Base-by-base conservation (phyloP, 495 filamentous ascomycete genomes). In the Aspergillus egyptiacus region DNA sequence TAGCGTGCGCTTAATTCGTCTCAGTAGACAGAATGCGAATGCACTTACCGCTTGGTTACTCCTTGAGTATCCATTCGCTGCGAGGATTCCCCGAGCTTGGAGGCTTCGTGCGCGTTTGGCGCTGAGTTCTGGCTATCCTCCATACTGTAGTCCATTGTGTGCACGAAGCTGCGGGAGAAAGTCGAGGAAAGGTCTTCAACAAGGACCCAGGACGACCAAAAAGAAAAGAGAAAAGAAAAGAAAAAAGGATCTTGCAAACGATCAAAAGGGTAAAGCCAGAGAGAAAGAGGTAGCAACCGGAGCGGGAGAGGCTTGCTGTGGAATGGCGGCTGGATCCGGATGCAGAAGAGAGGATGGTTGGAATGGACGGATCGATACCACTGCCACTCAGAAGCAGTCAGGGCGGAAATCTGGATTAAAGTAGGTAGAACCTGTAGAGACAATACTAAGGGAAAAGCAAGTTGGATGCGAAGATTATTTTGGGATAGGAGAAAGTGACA, bases 111-210 rank as follows among this genome's bases (percentile, higher is more conserved):
- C 48, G 72, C 76, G 37, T 82, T 80, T 18, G 82, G 81, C 20
- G 81, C 81, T 13, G 84, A 74, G 64, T 86, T 88, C 65, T 89
- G 86, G 25, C 69, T 79, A 45, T 88, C 83, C 62, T 87, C 85
- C 75, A 80, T 78, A 46, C 65, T 67, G 69, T 77, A 86, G 50
- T 85, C 78, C 79, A 86, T 86, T 35, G 15, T 50, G 54, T 42
- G 38, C 43, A 35, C 36, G 34, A 13, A n/a, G 25, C 48, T 7
- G 41, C n/a, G n/a, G 31, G 25, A 20, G 22, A 30, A 20, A 20
- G 15, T 28, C 40, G 14, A 30, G 5, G 37, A 28, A 20, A 42
- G 31, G 27, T 39, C n/a, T n/a, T n/a, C n/a, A n/a, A n/a, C n/a
- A 31, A 9, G 22, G 22, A 37, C 31, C 13, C 43, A 42, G 33